A percentile compares a stretch with the other conserved stretches of the same genome.
These are phyloP conservation scores for Leccinum disarticulatum DNA, from an alignment of 768 basidiomycete genomes.

Conservation along the genomic window DNA sequence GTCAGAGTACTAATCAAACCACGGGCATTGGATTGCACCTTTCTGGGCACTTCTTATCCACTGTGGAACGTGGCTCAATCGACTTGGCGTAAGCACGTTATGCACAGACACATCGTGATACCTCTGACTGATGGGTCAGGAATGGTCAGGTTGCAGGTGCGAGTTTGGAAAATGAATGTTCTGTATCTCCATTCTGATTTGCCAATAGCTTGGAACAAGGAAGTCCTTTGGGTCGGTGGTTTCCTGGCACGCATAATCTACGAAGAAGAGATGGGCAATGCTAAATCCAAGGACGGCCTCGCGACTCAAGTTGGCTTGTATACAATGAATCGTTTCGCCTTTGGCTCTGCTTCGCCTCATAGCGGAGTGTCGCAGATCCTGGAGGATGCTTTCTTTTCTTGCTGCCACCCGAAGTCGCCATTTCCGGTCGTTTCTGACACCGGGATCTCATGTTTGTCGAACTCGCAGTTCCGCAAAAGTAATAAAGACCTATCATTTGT, in stretches of 20 bases:
- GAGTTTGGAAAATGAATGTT: conserved; percentile 17
- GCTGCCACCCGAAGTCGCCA: conserved; percentile 1
- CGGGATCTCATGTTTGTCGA: conserved; percentile 6
- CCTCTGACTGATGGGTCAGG: conserved; percentile 37
- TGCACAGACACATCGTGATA: not conserved
- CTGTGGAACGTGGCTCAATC: conserved; percentile 91
- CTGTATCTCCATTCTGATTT: not conserved
- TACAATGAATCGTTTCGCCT: conserved; percentile 85
- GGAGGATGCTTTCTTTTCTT: conserved; percentile 17
- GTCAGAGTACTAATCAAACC: conserved; percentile 88
- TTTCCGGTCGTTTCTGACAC: conserved; percentile 15
- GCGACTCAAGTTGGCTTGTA: conserved; percentile 49
- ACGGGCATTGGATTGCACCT: conserved; percentile 71
- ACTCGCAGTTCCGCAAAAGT: conserved; percentile 6
- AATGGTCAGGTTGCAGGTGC: conserved; percentile 81
- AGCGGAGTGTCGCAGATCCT: conserved; percentile 12
- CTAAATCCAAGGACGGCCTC: not conserved
- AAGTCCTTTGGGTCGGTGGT: conserved; percentile 81
- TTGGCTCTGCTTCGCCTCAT: conserved; percentile 29
- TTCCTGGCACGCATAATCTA: conserved; percentile 80
- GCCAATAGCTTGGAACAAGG: conserved; percentile 79
- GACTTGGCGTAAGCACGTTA: conserved; percentile 67
- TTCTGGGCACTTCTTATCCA: conserved; percentile 86
- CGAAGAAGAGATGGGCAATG: conserved; percentile 65
- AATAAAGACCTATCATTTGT: conserved; percentile 8